These are phyloP conservation scores for Mimosa pudica DNA, from an alignment of 306 rosid species.

Conservation along the genomic window DNA sequence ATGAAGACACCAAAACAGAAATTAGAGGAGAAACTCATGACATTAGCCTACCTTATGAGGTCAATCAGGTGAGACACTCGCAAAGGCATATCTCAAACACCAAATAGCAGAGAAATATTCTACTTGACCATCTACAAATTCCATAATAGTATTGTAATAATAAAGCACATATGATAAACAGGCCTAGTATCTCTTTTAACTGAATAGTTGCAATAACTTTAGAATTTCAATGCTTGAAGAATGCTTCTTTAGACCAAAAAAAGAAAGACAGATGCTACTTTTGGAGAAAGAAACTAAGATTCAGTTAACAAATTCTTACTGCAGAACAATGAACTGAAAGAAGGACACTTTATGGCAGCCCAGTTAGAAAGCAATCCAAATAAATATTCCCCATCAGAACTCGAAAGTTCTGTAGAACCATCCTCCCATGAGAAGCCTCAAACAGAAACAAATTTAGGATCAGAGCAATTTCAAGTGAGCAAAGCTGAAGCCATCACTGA, in stretches of 20 bases:
- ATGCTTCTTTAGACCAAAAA: neutral
- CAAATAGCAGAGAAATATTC: neutral
- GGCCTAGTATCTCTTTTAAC: neutral
- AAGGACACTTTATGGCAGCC: conserved; percentile 1
- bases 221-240: neutral
- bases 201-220: neutral
- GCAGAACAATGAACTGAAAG: conserved; percentile 40
- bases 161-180: neutral
- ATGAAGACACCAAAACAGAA: conserved; percentile 24
- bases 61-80: conserved; percentile 16
- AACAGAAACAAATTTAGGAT: conserved; percentile 11
- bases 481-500: conserved; percentile 31
- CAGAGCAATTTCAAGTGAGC: conserved; percentile 22
- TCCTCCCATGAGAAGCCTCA: conserved; percentile 21
- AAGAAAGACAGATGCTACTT: neutral
- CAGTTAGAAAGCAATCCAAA: conserved; percentile 27
- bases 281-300: conserved; percentile 4
- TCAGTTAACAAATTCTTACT: conserved; percentile 1
- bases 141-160: neutral
- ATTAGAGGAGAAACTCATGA: conserved; percentile 16
- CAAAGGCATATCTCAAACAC: neutral
- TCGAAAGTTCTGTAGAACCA: conserved; percentile 22
- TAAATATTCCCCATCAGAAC: conserved; percentile 9
- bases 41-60: conserved; percentile 23
- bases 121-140: neutral